phyloP scores from a whole-genome alignment of 2,329 filamentous ascomycete genomes.

The Aspergillus neotritici region DNA sequence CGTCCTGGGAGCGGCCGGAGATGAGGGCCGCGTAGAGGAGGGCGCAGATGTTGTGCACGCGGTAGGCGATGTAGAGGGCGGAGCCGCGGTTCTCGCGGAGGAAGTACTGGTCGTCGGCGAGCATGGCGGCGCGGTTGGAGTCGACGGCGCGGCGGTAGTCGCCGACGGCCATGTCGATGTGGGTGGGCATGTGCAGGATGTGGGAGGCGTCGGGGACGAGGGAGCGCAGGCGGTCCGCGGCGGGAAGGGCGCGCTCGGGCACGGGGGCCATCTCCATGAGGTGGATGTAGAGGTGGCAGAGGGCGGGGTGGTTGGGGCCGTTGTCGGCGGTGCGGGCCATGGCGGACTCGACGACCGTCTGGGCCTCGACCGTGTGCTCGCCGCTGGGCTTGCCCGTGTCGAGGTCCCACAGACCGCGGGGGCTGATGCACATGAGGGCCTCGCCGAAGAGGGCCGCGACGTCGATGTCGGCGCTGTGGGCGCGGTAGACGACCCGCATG shows the following conservation, averaged over 20 bases:
- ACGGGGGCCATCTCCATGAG: constrained; percentile 67
- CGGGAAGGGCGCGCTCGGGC: constrained; percentile 56
- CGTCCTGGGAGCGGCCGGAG: constrained; percentile 55
- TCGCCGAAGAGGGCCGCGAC: constrained; percentile 58
- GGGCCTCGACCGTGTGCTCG: constrained; percentile 53
- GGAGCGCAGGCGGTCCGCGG: constrained; percentile 56
- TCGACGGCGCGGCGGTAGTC: constrained; percentile 61
- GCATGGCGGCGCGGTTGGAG: constrained; percentile 60
- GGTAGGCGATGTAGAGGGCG: constrained; percentile 70
- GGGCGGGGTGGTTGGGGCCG: constrained; percentile 60
- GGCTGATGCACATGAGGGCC: constrained; percentile 58
- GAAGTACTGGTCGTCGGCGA: constrained; percentile 62
- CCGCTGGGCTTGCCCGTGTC: constrained; percentile 51
- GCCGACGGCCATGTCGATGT: constrained; percentile 67
- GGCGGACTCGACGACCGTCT: constrained; percentile 52
- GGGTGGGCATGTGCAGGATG: constrained; percentile 68
- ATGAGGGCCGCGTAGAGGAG: constrained; percentile 70
- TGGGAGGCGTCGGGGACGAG: constrained; percentile 65
- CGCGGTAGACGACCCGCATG: constrained; percentile 50
- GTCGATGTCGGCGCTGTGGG: constrained; percentile 53
- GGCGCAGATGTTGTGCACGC: constrained; percentile 66
- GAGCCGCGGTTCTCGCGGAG: constrained; percentile 43
- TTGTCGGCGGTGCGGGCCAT: constrained; percentile 45
- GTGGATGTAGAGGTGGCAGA: constrained; percentile 70
- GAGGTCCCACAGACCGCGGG: constrained; percentile 58